These are phyloP conservation scores for Oryza meridionalis DNA, from an alignment of 176 grass and related monocot species.

Conservation along the genomic window DNA sequence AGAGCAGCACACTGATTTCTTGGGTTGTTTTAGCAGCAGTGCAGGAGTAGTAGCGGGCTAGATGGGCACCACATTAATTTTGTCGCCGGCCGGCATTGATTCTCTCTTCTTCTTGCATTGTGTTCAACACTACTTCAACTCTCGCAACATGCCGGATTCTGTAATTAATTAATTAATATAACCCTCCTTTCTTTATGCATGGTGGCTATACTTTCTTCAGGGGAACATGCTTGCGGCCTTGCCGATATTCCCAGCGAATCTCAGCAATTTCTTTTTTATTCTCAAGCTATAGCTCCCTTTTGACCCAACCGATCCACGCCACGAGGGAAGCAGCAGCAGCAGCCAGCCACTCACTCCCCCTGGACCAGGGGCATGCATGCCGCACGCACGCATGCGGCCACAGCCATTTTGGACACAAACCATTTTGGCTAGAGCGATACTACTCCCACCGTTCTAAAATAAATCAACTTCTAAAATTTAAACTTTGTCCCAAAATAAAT, in stretches of 20 bases:
- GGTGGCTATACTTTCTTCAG: neutral
- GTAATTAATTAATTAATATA: neutral
- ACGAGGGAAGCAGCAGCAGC: neutral
- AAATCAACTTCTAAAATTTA: too few species aligned
- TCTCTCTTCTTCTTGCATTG: neutral
- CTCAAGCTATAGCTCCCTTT: neutral
- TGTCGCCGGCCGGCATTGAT: conserved; percentile 5
- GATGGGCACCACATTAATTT: neutral
- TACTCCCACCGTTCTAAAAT: too few species aligned
- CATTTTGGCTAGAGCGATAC: too few species aligned
- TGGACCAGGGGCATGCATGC: too few species aligned
- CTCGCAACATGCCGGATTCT: neutral
- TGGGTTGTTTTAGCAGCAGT: too few species aligned
- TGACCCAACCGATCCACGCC: neutral
- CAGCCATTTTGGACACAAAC: too few species aligned
- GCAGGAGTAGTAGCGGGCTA: too few species aligned
- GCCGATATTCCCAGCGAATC: conserved; percentile 1
- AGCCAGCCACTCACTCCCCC: too few species aligned
- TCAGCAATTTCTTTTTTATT: neutral
- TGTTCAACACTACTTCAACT: too few species aligned
- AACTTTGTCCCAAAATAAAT: too few species aligned
- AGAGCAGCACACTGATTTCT: too few species aligned
- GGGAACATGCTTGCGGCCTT: neutral
- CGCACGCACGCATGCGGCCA: too few species aligned
- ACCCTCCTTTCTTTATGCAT: neutral